A percentile compares a stretch with the other conserved stretches of the same genome.
Evolutionary conservation across 2,329 filamentous ascomycete species (phyloP).

Genomic region (Calonectria crousiana): DNA sequence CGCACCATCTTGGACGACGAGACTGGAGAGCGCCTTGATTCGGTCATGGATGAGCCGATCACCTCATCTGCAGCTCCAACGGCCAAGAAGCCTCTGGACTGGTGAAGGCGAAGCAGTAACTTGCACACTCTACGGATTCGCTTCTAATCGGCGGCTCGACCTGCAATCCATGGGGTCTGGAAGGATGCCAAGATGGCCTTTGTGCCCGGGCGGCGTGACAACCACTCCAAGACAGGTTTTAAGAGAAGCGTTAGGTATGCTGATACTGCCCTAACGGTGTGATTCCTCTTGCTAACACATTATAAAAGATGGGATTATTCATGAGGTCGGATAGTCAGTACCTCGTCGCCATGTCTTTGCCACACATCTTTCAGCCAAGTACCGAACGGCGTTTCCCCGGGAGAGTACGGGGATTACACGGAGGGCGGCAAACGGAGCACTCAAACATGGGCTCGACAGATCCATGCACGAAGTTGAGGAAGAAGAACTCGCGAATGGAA

Average conservation of each 20-base stretch:
- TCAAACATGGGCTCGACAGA: not conserved
- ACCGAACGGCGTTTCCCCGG: not conserved
- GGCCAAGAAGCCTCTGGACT: conserved; percentile 52
- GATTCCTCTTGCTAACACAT: not conserved
- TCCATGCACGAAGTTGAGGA: not conserved
- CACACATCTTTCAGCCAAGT: not conserved
- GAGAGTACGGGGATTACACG: not conserved
- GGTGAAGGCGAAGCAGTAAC: conserved; percentile 44
- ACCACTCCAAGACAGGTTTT: not conserved
- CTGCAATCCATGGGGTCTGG: not conserved
- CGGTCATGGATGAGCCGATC: conserved; percentile 44
- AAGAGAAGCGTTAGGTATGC: not conserved
- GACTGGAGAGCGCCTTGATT: conserved; percentile 43
- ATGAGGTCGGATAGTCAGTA: not conserved
- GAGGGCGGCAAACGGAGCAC: not conserved
- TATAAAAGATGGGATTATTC: no score
- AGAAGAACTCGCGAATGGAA: not conserved
- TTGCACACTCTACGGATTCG: not conserved
- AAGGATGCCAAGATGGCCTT: not conserved
- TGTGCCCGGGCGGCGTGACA: not conserved
- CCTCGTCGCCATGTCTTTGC: not conserved
- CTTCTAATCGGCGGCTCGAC: not conserved
- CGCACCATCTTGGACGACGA: conserved; percentile 50
- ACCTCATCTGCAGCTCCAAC: conserved; percentile 37
- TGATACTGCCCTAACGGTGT: not conserved